Percentiles rank a stretch among this genome's conserved stretches.
Evolutionary conservation across 2,329 filamentous ascomycete species (phyloP).

Genomic region (Pleomassaria siparia): DNA sequence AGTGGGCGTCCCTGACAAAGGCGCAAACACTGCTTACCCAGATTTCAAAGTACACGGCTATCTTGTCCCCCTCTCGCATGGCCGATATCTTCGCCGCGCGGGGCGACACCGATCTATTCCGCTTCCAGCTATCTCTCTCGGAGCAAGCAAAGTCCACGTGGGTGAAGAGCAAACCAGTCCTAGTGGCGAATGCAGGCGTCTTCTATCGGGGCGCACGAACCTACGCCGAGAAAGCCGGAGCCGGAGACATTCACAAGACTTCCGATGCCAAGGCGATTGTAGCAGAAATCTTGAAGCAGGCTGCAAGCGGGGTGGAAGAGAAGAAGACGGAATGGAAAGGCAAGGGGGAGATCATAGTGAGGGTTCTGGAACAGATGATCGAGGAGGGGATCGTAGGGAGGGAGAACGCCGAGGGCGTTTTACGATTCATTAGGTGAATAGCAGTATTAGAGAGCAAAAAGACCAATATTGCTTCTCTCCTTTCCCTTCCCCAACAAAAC

Average conservation of each 20-base stretch:
- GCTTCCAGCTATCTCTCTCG: constrained; percentile 32
- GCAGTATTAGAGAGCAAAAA: too few species aligned
- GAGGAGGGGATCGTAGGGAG: constrained; percentile 53
- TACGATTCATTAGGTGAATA: background rate
- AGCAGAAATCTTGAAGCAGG: constrained; percentile 49
- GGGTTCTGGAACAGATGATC: constrained; percentile 53
- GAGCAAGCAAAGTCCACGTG: constrained; percentile 28
- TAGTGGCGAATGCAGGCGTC: constrained; percentile 44
- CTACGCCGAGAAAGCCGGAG: constrained; percentile 33
- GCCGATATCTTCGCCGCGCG: constrained; percentile 36
- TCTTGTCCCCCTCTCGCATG: constrained; percentile 26
- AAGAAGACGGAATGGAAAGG: constrained; percentile 44
- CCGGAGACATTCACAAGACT: constrained; percentile 45
- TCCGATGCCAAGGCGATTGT: constrained; percentile 53
- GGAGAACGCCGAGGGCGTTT: constrained; percentile 17
- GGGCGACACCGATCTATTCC: constrained; percentile 37
- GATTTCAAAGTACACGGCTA: constrained; percentile 19
- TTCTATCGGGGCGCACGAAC: constrained; percentile 37
- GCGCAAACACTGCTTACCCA: constrained; percentile 32
- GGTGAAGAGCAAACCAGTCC: constrained; percentile 33
- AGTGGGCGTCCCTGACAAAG: constrained; percentile 37
- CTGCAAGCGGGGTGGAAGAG: constrained; percentile 34
- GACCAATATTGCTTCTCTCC: too few species aligned
- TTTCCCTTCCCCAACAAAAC: too few species aligned
- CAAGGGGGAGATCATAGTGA: constrained; percentile 44